phyloP scores from a whole-genome alignment of 768 basidiomycete species.

The Ramaria sp. region DNA sequence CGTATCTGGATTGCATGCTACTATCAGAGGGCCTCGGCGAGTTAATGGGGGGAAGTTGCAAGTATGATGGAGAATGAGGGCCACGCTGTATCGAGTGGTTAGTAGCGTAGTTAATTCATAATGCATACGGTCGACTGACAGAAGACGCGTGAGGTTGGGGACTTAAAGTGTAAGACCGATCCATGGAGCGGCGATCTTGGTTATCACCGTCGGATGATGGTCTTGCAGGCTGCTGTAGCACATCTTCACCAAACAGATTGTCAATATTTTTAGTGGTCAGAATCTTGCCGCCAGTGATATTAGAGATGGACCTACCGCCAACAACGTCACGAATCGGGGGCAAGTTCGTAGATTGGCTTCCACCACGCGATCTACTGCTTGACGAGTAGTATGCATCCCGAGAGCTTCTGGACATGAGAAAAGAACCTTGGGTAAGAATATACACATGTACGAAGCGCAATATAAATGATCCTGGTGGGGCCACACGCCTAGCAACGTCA shows the following conservation, averaged over 20 bases:
- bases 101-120: background rate
- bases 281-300: too few relatives aligned
- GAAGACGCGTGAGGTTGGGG: background rate
- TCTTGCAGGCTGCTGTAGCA: slow-evolving; percentile 3
- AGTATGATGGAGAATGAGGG: background rate
- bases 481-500: background rate
- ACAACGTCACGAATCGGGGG: slow-evolving; percentile 9
- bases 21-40: background rate
- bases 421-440: background rate
- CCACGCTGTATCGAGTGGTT: background rate
- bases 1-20: background rate
- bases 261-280: background rate
- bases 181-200: background rate
- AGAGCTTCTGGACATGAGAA: slow-evolving; percentile 9
- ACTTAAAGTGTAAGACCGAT: background rate
- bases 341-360: background rate
- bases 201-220: background rate
- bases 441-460: background rate
- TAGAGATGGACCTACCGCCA: background rate
- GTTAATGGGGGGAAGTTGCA: background rate
- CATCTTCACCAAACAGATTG: background rate
- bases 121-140: background rate
- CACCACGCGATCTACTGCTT: background rate
- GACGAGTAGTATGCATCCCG: background rate
- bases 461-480: background rate